Base-by-base conservation (phyloP, 768 basidiomycete species). In the Macrolepiota fuliginosa region DNA sequence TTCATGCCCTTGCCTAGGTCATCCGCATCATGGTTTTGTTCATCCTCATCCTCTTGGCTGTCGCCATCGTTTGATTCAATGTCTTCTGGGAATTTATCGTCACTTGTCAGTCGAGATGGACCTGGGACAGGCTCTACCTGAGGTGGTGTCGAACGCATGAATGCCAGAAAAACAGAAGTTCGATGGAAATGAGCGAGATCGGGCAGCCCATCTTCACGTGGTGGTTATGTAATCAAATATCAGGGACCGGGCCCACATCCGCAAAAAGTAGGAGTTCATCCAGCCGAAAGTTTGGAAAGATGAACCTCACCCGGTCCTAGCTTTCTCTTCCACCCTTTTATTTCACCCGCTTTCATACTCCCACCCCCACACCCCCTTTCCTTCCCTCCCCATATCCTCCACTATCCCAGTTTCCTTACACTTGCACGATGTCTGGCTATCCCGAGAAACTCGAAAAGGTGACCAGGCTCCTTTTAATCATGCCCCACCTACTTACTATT, bases 1-100 rank as follows among this genome's bases (percentile, higher is more conserved):
- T 85, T 79, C 83, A 86, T 86, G 56, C 83, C 85, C 2, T 81
- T 76, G 0, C 69, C 75, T 19, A 70, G 71, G n/a, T 59, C 64
- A 7, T 68, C 69, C 17, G 65, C 67, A 19, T 62, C 62, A 9
- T 68, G 70, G 35, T 70, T 71, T 13, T 7, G 29, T 7, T 71
- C 68, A n/a, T 72, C 65, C 7, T 73, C 67, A 12, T 55, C 39
- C 46, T 7, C 29, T 32, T 47, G 29, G 47, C 36, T 54, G 40
- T 60, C 42, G 19, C 56, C 52, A 17, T 60, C 61, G 24, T 62
- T 50, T 12, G 36, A 54, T 22, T 29, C 49, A 37, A 29, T 51
- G 25, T 58, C 58, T 50, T 27, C 24, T 17, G 12, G 11, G 9
- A 40, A 27, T 7, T 51, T 42, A n/a, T 62, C 35, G 24, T 62